Evolutionary conservation across 1,139 yeast species (phyloP).

Genomic region (Yamadazyma conglobata): DNA sequence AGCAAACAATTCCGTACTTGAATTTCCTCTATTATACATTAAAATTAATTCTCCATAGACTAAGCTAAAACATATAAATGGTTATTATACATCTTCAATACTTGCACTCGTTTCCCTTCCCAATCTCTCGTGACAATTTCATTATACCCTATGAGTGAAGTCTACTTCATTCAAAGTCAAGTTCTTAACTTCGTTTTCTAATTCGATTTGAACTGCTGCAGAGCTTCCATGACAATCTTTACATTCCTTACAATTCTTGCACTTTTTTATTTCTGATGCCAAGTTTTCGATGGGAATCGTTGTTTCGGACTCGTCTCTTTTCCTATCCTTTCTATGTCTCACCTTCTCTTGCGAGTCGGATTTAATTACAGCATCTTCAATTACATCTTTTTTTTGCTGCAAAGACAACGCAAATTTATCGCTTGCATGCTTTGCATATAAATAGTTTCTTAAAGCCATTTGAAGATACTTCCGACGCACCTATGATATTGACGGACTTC

Average conservation of each 20-base stretch:
- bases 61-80: too few species aligned
- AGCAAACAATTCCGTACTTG: constrained; percentile 19
- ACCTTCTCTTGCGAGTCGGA: too few species aligned
- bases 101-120: too few species aligned
- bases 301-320: too few species aligned
- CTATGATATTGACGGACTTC: too few species aligned
- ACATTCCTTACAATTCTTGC: constrained; percentile 29
- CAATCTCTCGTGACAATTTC: too few species aligned
- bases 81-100: too few species aligned
- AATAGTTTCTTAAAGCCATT: constrained; percentile 45
- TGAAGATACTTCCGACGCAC: too few species aligned
- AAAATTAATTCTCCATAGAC: constrained; percentile 39
- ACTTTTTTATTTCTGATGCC: constrained; percentile 12
- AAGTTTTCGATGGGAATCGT: constrained; percentile 1
- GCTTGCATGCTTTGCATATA: constrained; percentile 39
- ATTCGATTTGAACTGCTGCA: constrained; percentile 10
- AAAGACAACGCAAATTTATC: constrained; percentile 17
- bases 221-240: constrained; percentile 16
- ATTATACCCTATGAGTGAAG: constrained; percentile 8
- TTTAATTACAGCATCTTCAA: neutral
- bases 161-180: constrained; percentile 8
- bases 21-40: constrained; percentile 32
- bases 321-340: too few species aligned
- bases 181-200: constrained; percentile 4
- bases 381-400: constrained; percentile 9